Base-by-base conservation (phyloP, 1,284 basidiomycete species). In the Puccinia brachypodii region DNA sequence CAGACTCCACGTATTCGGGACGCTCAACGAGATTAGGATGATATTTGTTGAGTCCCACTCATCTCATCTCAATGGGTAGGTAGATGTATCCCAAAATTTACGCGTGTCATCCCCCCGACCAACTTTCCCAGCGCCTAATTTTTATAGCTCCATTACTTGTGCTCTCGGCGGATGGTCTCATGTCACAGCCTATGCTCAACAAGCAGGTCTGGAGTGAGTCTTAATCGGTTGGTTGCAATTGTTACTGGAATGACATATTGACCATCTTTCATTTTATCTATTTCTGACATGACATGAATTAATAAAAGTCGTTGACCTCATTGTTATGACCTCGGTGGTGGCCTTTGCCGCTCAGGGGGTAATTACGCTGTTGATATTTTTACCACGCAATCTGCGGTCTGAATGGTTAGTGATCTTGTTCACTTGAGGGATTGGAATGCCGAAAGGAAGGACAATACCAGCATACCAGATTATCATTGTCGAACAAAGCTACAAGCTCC, bases 301-400 rank as follows among this genome's bases (percentile, higher is more conserved):
- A 6, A 22, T 33, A 3, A 25, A 22, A 74, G 71, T 74, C 22
- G 44, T 74, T 36, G 71, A 74, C 31, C 19, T 53, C 1, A 58
- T 58, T 74, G 47, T 31, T 13, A 56, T 74, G 71, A 74, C 71
- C 33, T 74, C 71, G 22, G 31, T 38, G 2, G 71, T 74, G 33
- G 71, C 71, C 11, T 74, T 74, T 38, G 71, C 71, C 9, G 71
- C 71, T 14, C 71, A 74, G 53, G 71, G 47, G 7, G 28, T 74
- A 33, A 74, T 74, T 31, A 74, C 71, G 42, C 33, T 74, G 50
- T 33, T 74, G 50, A 74, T 74, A 53, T 74, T 74, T 38, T 58
- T 74, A 50, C 71, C 71, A 28, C 71, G 71, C 25, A 74, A 74
- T 36, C 44, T 74, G 16, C 28, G 50, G 25, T 56, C 33, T 19